Base-by-base conservation (phyloP, 495 filamentous ascomycete species). In the Chaetomidium leptoderma region DNA sequence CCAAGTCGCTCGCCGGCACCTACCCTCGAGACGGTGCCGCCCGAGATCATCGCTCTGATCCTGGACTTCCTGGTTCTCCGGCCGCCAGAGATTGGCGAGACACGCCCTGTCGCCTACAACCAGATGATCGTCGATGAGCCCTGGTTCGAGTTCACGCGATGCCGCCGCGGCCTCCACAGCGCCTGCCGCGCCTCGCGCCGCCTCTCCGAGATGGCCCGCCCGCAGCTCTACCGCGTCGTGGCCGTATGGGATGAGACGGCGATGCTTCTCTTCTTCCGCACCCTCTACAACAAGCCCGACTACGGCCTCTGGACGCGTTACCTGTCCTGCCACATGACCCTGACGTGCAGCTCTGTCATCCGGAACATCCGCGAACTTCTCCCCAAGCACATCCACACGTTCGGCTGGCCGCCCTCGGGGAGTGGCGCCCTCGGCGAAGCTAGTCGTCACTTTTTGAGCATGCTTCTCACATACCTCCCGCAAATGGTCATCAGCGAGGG, bases 111-210 rank as follows among this genome's bases (percentile, higher is more conserved):
- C 36, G 44, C 40, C 37, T 69, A 68, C 60, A 30, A 58, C n/a
- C 62, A 67, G 50, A 64, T 70, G 4, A 55, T 66, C 16, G 53
- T 45, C 36, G 66, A 60, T n/a, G 69, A 72, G 57, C 54, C 62
- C 16, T 72, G 69, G 69, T 66, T 58, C 55, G 66, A 66, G 30
- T 65, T 63, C 55, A 72, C 66, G 10, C 61, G 65, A 29, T 57
- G 59, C 27, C 67, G 69, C 24, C 60, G 63, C 48, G 67, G 63
- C 36, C 63, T 72, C 3, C 53, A 51, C 53, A 65, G 61, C 45
- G 26, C 62, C 32, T 68, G 65, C 33, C 65, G 45, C 2, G 66
- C 60, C 1, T 65, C 63, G 7, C 66, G 60, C 17, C 43, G 47
- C 23, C 44, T 65, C 9, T 17, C 16, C n/a, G 43, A 52, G 33